These are phyloP conservation scores for Lathyrus tuberosus DNA, from an alignment of 306 rosid species.

Conservation along the genomic window DNA sequence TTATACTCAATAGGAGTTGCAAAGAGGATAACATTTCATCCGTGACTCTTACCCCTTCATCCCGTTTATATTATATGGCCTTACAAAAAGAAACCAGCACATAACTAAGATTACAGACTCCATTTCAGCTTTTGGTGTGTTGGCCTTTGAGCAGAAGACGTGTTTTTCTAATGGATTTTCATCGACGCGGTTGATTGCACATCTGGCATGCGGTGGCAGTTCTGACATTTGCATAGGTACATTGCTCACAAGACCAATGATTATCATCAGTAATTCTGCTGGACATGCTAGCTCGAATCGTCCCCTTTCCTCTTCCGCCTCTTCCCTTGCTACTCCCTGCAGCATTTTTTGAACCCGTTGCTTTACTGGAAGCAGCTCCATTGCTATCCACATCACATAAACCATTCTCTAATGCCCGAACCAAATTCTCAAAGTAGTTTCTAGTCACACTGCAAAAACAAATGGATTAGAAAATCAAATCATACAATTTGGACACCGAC, in stretches of 20 bases:
- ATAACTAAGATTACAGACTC: constrained; percentile 13
- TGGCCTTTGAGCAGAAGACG: constrained; percentile 29
- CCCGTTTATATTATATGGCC: constrained; percentile 40
- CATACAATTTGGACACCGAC: neutral
- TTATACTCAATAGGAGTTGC: constrained; percentile 30
- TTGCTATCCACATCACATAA: constrained; percentile 54
- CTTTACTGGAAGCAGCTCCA: constrained; percentile 62
- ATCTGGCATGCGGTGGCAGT: constrained; percentile 50
- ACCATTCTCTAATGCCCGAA: constrained; percentile 70
- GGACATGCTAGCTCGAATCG: constrained; percentile 37
- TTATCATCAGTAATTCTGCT: constrained; percentile 42
- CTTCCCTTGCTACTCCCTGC: constrained; percentile 57
- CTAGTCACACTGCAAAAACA: constrained; percentile 61
- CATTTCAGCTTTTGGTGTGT: constrained; percentile 29
- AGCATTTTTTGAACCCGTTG: constrained; percentile 53
- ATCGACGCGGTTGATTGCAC: constrained; percentile 56
- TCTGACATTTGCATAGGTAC: constrained; percentile 51
- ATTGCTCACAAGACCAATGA: constrained; percentile 53
- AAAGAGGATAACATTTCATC: constrained; percentile 40
- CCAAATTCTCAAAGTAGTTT: constrained; percentile 72
- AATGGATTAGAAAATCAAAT: constrained; percentile 32
- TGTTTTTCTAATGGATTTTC: constrained; percentile 27
- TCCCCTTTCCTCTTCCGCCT: constrained; percentile 58
- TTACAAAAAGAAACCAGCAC: constrained; percentile 42
- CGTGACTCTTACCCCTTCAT: constrained; percentile 34